These are phyloP conservation scores for Sporothrix globosa DNA, from an alignment of 2,329 filamentous ascomycete genomes.

Conservation along the genomic window DNA sequence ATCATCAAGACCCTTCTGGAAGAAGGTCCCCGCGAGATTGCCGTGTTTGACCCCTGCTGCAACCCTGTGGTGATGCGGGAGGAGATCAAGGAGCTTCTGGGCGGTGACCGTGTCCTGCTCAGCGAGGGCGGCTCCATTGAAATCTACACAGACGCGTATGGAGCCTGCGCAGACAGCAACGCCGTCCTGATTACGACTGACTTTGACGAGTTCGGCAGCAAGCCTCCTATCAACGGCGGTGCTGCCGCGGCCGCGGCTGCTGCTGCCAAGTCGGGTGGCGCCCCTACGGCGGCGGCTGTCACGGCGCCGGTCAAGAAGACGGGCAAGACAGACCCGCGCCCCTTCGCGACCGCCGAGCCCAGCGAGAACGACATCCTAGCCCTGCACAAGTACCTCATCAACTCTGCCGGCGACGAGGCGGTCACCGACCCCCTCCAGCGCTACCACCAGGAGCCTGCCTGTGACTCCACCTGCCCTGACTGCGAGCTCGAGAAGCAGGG, in stretches of 20 bases:
- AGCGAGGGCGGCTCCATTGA: conserved; percentile 51
- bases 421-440: conserved; percentile 51
- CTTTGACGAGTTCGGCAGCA: conserved; percentile 58
- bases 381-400: conserved; percentile 54
- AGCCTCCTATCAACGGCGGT: conserved; percentile 36
- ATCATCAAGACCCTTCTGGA: conserved; percentile 67
- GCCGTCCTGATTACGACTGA: conserved; percentile 60
- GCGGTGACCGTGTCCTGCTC: conserved; percentile 40
- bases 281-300: not conserved
- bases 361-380: conserved; percentile 53
- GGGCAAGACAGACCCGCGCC: conserved; percentile 52
- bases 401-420: conserved; percentile 38
- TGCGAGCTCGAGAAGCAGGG: conserved; percentile 45
- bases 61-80: conserved; percentile 55
- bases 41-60: conserved; percentile 70
- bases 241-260: conserved; percentile 34
- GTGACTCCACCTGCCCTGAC: conserved; percentile 54
- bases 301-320: conserved; percentile 36
- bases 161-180: conserved; percentile 54
- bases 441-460: conserved; percentile 51
- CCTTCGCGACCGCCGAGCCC: conserved; percentile 46
- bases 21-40: conserved; percentile 65
- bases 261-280: conserved; percentile 36
- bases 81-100: conserved; percentile 54
- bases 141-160: conserved; percentile 54